Conservation (phyloP, 495 filamentous ascomycete species). For the Podospora fimiseda region DNA sequence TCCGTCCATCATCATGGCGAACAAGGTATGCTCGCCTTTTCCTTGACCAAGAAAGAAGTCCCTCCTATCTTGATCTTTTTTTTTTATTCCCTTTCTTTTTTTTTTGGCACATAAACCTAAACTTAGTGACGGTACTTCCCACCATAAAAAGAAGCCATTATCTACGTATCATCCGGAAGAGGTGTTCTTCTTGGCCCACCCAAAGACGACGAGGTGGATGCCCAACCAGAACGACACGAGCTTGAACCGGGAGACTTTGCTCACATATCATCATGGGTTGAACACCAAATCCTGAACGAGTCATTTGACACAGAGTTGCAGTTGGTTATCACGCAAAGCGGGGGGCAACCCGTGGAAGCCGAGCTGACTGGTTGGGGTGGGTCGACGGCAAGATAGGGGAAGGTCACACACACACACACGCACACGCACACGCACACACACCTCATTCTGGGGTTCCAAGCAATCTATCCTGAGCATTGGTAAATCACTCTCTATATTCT, state of each 20-base stretch:
- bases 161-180: slow-evolving; percentile 38
- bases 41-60: too few species aligned
- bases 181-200: slow-evolving; percentile 36
- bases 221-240: slow-evolving; percentile 39
- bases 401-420: not conserved
- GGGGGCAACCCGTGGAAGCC: slow-evolving; percentile 49
- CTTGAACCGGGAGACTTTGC: slow-evolving; percentile 58
- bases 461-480: too few species aligned
- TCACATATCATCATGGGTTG: slow-evolving; percentile 55
- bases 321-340: slow-evolving; percentile 56
- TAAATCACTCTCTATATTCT: slow-evolving; percentile 8
- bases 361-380: slow-evolving; percentile 55
- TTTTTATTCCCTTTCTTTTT: slow-evolving; percentile 7
- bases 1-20: slow-evolving; percentile 43
- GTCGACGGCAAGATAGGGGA: slow-evolving; percentile 18
- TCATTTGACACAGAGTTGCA: slow-evolving; percentile 47
- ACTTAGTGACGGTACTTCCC: too few species aligned
- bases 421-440: not conserved
- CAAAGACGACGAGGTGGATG: slow-evolving; percentile 31
- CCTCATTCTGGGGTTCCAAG: too few species aligned
- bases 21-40: slow-evolving; percentile 44
- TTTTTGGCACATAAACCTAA: not conserved
- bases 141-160: slow-evolving; percentile 40
- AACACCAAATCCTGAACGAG: slow-evolving; percentile 64
- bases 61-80: too few species aligned